Conservation (phyloP, 2,329 filamentous ascomycete species). For the Pseudogymnoascus sp. region DNA sequence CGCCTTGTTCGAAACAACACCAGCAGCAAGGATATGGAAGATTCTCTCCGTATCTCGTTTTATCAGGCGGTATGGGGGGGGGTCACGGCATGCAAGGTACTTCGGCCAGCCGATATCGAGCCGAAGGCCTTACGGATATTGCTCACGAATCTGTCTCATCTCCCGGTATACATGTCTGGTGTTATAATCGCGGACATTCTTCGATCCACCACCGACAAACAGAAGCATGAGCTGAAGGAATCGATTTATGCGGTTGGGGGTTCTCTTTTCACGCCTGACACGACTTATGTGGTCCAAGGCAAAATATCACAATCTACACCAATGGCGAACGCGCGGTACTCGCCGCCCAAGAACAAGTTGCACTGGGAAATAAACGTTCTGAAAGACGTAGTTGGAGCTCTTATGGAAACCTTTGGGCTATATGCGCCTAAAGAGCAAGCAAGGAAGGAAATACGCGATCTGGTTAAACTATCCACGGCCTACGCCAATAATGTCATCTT, state of each 20-base stretch:
- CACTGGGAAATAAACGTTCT: neutral
- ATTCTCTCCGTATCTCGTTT: conserved; percentile 16
- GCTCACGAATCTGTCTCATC: conserved; percentile 15
- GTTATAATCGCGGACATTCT: conserved; percentile 18
- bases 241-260: conserved; percentile 15
- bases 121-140: conserved; percentile 14
- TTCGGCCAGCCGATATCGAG: conserved; percentile 18
- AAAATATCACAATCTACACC: neutral
- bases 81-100: conserved; percentile 20
- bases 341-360: conserved; percentile 7
- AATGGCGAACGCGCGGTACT: conserved; percentile 16
- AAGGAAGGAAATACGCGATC: neutral
- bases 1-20: conserved; percentile 8
- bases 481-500: neutral
- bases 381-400: neutral
- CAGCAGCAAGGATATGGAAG: neutral
- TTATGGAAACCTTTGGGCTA: neutral
- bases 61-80: conserved; percentile 24
- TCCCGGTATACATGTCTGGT: conserved; percentile 17
- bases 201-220: conserved; percentile 16
- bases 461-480: neutral
- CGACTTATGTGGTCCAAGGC: neutral
- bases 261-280: neutral
- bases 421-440: neutral
- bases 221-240: conserved; percentile 16